These are phyloP conservation scores for Podaxis mareebaensis DNA, from an alignment of 768 basidiomycete species.

Conservation along the genomic window DNA sequence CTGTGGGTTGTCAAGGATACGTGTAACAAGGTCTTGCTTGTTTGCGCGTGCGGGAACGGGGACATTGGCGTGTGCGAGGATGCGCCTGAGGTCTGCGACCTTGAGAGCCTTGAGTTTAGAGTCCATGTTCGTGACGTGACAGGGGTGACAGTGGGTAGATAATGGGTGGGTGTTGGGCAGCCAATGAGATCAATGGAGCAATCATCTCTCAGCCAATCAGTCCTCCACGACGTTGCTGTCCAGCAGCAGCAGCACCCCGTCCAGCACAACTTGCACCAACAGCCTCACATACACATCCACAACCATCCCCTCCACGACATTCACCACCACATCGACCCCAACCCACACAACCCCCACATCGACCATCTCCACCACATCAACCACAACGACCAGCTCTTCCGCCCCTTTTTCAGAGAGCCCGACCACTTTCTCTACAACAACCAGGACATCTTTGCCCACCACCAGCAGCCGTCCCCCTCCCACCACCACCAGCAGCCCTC, in stretches of 20 bases:
- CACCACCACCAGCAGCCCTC: conserved; percentile 14
- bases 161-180: conserved; percentile 17
- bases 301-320: conserved; percentile 14
- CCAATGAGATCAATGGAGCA: conserved; percentile 17
- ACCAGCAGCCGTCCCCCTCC: conserved; percentile 20
- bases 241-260: conserved; percentile 33
- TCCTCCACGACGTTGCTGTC: conserved; percentile 13
- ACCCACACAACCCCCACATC: conserved; percentile 12
- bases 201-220: conserved; percentile 3
- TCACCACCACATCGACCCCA: conserved; percentile 27
- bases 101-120: conserved; percentile 60
- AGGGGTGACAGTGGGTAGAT: not conserved
- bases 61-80: conserved; percentile 54
- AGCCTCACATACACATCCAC: conserved; percentile 17
- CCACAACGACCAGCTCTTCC: conserved; percentile 26
- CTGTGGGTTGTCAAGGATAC: conserved; percentile 51
- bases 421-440: conserved; percentile 22
- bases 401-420: conserved; percentile 27
- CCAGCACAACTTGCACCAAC: conserved; percentile 22
- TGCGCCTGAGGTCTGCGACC: conserved; percentile 67
- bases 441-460: conserved; percentile 28
- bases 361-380: conserved; percentile 15
- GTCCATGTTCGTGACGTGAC: conserved; percentile 31
- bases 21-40: conserved; percentile 67
- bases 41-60: conserved; percentile 55